phyloP scores from a whole-genome alignment of 306 rosid species.

The Casuarina glauca region DNA sequence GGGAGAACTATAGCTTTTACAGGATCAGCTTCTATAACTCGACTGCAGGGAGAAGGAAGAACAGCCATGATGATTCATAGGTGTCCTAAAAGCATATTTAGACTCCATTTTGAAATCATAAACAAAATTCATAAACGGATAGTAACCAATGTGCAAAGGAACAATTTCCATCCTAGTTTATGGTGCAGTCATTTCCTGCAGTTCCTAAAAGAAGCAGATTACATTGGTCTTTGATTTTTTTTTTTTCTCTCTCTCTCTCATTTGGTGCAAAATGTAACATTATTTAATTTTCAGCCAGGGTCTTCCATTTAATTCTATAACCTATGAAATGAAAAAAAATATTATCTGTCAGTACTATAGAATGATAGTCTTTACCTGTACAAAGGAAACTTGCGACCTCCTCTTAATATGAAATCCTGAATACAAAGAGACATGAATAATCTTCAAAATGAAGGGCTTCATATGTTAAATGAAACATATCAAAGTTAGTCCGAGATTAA shows the following conservation, averaged over 20 bases:
- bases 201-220: neutral
- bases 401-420: slow-evolving; percentile 92
- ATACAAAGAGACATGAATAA: slow-evolving; percentile 27
- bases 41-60: slow-evolving; percentile 50
- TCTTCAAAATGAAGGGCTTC: neutral
- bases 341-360: slow-evolving; percentile 7
- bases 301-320: neutral
- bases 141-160: neutral
- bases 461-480: slow-evolving; percentile 1
- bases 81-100: slow-evolving; percentile 9
- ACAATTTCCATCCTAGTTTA: neutral
- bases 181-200: neutral
- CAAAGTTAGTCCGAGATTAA: neutral
- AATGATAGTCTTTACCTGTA: slow-evolving; percentile 58
- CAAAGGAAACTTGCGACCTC: slow-evolving; percentile 74
- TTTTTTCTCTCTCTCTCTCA: neutral
- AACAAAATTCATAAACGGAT: neutral
- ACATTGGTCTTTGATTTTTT: neutral
- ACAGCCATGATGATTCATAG: slow-evolving; percentile 6
- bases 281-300: too few species aligned
- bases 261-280: neutral
- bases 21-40: slow-evolving; percentile 64
- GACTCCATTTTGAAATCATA: neutral
- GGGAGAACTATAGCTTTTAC: slow-evolving; percentile 78
- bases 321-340: neutral